phyloP scores from a whole-genome alignment of 148 eudicot genomes.

The Spergularia marina region DNA sequence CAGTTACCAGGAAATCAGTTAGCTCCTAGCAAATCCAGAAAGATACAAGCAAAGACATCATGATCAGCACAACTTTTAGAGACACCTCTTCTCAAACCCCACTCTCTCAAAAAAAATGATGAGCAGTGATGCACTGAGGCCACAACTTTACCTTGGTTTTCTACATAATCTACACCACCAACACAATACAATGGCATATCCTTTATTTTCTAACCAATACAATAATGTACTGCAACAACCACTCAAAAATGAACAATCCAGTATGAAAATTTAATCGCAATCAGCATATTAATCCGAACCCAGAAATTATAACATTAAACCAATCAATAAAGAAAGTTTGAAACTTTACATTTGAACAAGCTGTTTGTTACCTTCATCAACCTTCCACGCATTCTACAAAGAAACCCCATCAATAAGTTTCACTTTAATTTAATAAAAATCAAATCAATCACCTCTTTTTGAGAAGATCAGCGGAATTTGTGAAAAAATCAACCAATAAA shows the following conservation, averaged over 20 bases:
- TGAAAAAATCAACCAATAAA: neutral
- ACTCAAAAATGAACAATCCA: neutral
- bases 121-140: too few relatives aligned
- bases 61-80: too few relatives aligned
- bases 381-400: constrained; percentile 83
- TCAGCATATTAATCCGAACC: neutral
- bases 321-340: neutral
- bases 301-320: neutral
- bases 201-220: neutral
- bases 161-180: neutral
- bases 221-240: neutral
- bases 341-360: constrained; percentile 74
- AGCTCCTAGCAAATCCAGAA: too few relatives aligned
- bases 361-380: constrained; percentile 95
- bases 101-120: too few relatives aligned
- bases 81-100: too few relatives aligned
- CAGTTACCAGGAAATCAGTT: too few relatives aligned
- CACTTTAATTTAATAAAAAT: neutral
- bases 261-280: neutral
- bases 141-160: neutral
- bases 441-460: too few relatives aligned
- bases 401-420: neutral
- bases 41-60: too few relatives aligned
- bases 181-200: neutral
- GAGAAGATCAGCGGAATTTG: too few relatives aligned